These are phyloP conservation scores for Protomyces inundatus DNA, from an alignment of 1,139 yeast species.

Conservation along the genomic window DNA sequence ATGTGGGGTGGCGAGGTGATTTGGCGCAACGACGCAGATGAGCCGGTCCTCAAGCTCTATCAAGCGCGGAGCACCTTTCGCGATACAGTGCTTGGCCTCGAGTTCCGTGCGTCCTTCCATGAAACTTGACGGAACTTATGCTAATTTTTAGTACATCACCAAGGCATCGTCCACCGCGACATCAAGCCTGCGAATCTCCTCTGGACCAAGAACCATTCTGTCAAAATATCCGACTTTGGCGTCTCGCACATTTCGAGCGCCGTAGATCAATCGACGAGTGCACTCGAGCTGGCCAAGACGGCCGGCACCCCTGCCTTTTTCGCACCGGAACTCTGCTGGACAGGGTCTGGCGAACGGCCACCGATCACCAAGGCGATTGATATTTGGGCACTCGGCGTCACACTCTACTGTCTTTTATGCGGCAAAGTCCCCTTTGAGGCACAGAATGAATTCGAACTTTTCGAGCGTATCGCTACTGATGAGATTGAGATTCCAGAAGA, in stretches of 20 bases:
- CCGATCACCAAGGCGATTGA: slow-evolving; percentile 73
- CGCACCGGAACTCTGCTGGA: slow-evolving; percentile 68
- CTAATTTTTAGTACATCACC: slow-evolving; percentile 56
- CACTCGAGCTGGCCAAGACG: slow-evolving; percentile 78
- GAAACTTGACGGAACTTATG: background rate
- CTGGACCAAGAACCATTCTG: slow-evolving; percentile 64
- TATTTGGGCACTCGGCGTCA: slow-evolving; percentile 95
- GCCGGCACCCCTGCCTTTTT: slow-evolving; percentile 88
- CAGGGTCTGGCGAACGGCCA: slow-evolving; percentile 41
- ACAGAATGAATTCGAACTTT: slow-evolving; percentile 77
- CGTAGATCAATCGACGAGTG: slow-evolving; percentile 47
- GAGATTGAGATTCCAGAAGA: slow-evolving; percentile 55
- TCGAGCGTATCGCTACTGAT: slow-evolving; percentile 71
- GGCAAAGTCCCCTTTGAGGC: slow-evolving; percentile 91
- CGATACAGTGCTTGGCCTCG: slow-evolving; percentile 83
- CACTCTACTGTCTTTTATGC: slow-evolving; percentile 78
- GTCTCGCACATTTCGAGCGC: slow-evolving; percentile 72
- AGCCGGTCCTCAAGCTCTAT: slow-evolving; percentile 49
- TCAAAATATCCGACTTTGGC: slow-evolving; percentile 94
- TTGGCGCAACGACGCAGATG: slow-evolving; percentile 56
- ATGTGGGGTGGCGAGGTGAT: slow-evolving; percentile 86
- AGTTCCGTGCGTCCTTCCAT: slow-evolving; percentile 45
- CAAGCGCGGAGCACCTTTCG: slow-evolving; percentile 68
- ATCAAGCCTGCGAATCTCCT: slow-evolving; percentile 93
- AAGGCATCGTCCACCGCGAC: slow-evolving; percentile 93